phyloP scores from a whole-genome alignment of 352 stramenopile genomes.

The Pythium utonaiense region DNA sequence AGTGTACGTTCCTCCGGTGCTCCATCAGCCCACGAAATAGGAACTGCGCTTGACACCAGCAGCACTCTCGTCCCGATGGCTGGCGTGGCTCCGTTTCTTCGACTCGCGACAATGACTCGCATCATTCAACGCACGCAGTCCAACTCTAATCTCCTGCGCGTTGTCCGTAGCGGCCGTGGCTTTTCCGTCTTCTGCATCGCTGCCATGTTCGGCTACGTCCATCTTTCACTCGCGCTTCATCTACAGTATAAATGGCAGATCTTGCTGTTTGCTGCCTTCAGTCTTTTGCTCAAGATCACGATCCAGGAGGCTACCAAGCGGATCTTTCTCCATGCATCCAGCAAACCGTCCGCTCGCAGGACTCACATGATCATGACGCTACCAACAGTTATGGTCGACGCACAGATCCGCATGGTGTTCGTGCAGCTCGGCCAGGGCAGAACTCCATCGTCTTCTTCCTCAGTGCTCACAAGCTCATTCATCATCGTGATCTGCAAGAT shows the following conservation, averaged over 20 bases:
- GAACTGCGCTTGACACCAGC: constrained; percentile 12
- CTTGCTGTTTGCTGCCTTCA: constrained; percentile 25
- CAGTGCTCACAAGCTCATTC: constrained; percentile 16
- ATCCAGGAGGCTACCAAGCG: constrained; percentile 31
- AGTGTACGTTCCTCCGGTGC: not conserved
- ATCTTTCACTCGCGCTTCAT: constrained; percentile 17
- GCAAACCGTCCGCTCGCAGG: constrained; percentile 21
- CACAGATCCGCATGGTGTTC: constrained; percentile 34
- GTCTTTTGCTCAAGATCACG: constrained; percentile 28
- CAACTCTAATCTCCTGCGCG: constrained; percentile 5
- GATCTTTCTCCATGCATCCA: constrained; percentile 16
- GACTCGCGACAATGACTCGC: constrained; percentile 7
- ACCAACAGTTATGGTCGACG: constrained; percentile 31
- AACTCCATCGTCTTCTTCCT: constrained; percentile 8
- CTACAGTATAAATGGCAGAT: constrained; percentile 25
- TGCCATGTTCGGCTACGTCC: constrained; percentile 24
- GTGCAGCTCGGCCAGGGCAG: constrained; percentile 22
- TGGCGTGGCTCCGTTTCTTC: constrained; percentile 3
- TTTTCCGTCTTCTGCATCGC: constrained; percentile 15
- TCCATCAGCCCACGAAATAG: constrained; percentile 1
- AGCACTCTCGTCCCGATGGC: not conserved
- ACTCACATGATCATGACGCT: constrained; percentile 31
- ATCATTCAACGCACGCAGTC: constrained; percentile 5
- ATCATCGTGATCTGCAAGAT: constrained; percentile 29
- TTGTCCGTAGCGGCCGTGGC: constrained; percentile 10